Evolutionary conservation across 331 rosid species (phyloP), one percentile per base, ranked within the genome.

Genomic region (Malus hybrid): DNA sequence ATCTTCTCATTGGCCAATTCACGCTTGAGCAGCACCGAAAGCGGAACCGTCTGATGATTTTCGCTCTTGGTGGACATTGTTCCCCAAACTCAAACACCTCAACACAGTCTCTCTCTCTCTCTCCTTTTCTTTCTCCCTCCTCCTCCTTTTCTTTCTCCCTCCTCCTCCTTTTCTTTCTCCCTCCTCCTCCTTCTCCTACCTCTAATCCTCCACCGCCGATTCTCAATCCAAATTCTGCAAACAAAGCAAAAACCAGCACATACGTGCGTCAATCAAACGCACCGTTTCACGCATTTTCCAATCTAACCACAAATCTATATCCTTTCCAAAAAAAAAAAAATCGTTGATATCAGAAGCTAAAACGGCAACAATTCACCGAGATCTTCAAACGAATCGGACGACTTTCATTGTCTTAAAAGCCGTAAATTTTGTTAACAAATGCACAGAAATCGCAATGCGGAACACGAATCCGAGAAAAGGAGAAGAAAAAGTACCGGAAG

Each of bases 1-100:
- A 83, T 78, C 90, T 83, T 94, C 90, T 92, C 97, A 67, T 75
- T 84, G 15, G 84, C 90, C 89, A 85, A 86, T 84, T 94, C 99
- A 27, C 99, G 97, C 86, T 82, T 90, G 57, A 94, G 80, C 27
- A 94, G 87, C 81, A 94, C 92, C 74, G 99, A 89, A 32, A 94
- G 97, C 20, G 97, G 90, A 50, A 92, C 93, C 19, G 92, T 85
- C 18, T 87, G 96, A 80, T 83, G 90, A 63, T 74, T 74, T 69
- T 86, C 96, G 80, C 79, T 78, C 86, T 78, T 89, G 32, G 73
- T 36, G 80, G 97, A 80, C 99, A 94, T 94, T 84, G 86, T 84
- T 88, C 60, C 67, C 66, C 39, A 66, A 50, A 55, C 44, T 56
- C 76, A 67, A 78, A 24, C 28, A 56, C 22, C 39, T 48, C 46